These are phyloP conservation scores for Phoma sp. DNA, from an alignment of 2,329 filamentous ascomycete species.

Conservation along the genomic window DNA sequence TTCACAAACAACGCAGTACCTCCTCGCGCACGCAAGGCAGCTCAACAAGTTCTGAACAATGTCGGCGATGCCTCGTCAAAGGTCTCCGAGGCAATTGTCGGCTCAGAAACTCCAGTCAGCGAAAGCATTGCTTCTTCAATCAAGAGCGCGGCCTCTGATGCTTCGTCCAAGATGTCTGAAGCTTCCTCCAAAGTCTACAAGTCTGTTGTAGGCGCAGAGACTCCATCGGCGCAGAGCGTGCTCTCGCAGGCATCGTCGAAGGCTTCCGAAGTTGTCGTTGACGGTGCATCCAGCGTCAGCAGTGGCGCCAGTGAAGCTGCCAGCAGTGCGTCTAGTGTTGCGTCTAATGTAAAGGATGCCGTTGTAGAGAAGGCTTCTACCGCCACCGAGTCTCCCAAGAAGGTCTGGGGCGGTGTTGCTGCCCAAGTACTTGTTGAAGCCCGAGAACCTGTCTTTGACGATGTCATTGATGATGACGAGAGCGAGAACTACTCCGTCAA, in stretches of 20 bases:
- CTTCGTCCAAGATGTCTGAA: constrained; percentile 35
- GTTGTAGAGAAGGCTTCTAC: constrained; percentile 31
- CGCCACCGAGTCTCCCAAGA: constrained; percentile 49
- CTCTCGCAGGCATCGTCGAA: constrained; percentile 32
- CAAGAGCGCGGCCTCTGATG: constrained; percentile 44
- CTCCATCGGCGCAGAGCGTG: constrained; percentile 26
- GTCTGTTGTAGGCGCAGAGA: constrained; percentile 25
- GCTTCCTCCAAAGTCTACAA: constrained; percentile 31
- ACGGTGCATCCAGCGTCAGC: constrained; percentile 25
- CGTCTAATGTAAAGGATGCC: constrained; percentile 24
- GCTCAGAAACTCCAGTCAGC: constrained; percentile 38
- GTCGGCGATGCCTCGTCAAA: constrained; percentile 47
- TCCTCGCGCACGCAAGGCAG: constrained; percentile 58
- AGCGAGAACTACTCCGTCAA: constrained; percentile 58
- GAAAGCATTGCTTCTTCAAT: constrained; percentile 48
- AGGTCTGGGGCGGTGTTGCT: constrained; percentile 62
- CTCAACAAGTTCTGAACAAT: constrained; percentile 50
- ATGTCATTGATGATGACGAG: constrained; percentile 57
- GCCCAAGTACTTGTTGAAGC: constrained; percentile 58
- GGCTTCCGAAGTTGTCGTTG: constrained; percentile 7
- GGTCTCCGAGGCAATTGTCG: constrained; percentile 45
- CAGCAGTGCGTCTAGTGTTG: constrained; percentile 29
- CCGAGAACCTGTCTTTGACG: constrained; percentile 56
- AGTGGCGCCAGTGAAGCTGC: constrained; percentile 18
- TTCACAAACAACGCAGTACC: constrained; percentile 74